A percentile compares a stretch with the other conserved stretches of the same genome.
phyloP scores from a whole-genome alignment of 2,329 filamentous ascomycete species.

The Polychaeton citri region DNA sequence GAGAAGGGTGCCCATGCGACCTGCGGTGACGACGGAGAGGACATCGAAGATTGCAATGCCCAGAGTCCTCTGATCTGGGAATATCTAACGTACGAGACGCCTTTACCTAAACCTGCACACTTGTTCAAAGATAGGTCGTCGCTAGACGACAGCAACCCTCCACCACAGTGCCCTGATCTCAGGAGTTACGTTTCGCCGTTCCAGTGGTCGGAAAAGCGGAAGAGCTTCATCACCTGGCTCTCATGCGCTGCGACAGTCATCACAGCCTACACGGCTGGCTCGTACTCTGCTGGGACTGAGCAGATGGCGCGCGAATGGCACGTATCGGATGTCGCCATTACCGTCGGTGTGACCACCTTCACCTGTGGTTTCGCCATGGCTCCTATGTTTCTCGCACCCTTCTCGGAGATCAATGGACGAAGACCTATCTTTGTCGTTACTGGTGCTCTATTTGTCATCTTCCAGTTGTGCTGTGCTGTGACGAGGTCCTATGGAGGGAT shows the following conservation, averaged over 20 bases:
- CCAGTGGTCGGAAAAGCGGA: conserved; percentile 56
- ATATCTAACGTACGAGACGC: conserved; percentile 50
- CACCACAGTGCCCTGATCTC: conserved; percentile 51
- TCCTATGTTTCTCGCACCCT: conserved; percentile 78
- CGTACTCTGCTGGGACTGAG: conserved; percentile 57
- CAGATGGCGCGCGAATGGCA: conserved; percentile 55
- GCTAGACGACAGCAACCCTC: conserved; percentile 11
- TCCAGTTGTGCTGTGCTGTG: conserved; percentile 60
- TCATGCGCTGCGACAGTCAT: conserved; percentile 64
- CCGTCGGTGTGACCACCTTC: conserved; percentile 68
- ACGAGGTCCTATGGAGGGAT: conserved; percentile 59
- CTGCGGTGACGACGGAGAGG: no score
- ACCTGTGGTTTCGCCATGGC: conserved; percentile 68
- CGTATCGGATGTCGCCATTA: conserved; percentile 51
- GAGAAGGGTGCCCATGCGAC: no score
- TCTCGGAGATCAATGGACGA: conserved; percentile 78
- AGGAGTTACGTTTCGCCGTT: conserved; percentile 56
- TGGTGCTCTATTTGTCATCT: conserved; percentile 57
- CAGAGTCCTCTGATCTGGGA: conserved; percentile 33
- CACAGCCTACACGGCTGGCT: conserved; percentile 69
- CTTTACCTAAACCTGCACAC: conserved; percentile 36
- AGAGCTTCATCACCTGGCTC: conserved; percentile 56
- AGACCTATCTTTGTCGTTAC: conserved; percentile 68
- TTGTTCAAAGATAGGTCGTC: conserved; percentile 15
- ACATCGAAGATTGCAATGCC: neutral